These are phyloP conservation scores for Phytophthora tubulina DNA, from an alignment of 352 stramenopile genomes.

Conservation along the genomic window DNA sequence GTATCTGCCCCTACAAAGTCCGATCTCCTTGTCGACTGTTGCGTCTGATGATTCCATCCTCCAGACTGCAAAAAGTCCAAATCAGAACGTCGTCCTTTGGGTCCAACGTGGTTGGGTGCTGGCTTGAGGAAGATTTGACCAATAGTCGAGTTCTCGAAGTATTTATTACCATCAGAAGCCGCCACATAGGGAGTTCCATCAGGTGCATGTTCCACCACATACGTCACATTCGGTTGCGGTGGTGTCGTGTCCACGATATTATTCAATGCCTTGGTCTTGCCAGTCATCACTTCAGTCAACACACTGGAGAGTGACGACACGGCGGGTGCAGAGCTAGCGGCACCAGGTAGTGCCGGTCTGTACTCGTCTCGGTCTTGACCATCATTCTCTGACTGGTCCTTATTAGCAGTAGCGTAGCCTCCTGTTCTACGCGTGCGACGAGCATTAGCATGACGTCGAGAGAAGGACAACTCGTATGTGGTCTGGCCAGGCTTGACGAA, in stretches of 20 bases:
- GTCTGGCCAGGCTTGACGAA: conserved; percentile 64
- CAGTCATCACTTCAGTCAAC: conserved; percentile 59
- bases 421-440: neutral
- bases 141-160: conserved; percentile 59
- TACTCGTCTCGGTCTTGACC: conserved; percentile 20
- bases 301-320: conserved; percentile 68
- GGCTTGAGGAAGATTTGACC: conserved; percentile 54
- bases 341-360: conserved; percentile 6
- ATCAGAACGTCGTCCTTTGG: conserved; percentile 37
- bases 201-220: conserved; percentile 47
- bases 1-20: conserved; percentile 29
- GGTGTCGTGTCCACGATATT: conserved; percentile 56
- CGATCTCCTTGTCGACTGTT: conserved; percentile 15
- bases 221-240: conserved; percentile 44
- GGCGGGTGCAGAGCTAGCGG: conserved; percentile 5
- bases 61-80: conserved; percentile 46
- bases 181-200: conserved; percentile 57
- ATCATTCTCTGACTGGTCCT: neutral
- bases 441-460: conserved; percentile 27
- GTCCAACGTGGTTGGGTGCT: conserved; percentile 12
- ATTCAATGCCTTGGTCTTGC: conserved; percentile 48
- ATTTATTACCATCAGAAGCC: conserved; percentile 46
- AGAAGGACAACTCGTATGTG: conserved; percentile 62
- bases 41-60: conserved; percentile 22
- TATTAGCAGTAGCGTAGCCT: neutral